A percentile compares a stretch with the other conserved stretches of the same genome.
Conservation (phyloP, 2,329 filamentous ascomycete species). For the Knoxdaviesia capensis region DNA sequence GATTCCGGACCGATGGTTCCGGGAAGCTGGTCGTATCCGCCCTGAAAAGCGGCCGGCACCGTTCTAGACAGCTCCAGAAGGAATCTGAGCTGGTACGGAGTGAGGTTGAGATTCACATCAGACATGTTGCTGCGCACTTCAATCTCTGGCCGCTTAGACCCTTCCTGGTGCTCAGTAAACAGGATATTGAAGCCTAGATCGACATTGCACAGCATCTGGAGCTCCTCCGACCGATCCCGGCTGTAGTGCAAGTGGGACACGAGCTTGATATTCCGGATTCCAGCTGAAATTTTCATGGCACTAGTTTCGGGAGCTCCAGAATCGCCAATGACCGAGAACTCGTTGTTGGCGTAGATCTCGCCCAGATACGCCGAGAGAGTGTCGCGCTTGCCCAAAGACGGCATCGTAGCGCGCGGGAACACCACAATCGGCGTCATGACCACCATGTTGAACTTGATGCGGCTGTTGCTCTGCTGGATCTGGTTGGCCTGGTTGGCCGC, state of each 20-base stretch:
- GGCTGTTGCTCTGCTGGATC: constrained; percentile 73
- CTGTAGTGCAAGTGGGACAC: constrained; percentile 78
- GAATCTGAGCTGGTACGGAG: constrained; percentile 80
- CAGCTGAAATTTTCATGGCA: constrained; percentile 76
- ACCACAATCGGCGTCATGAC: constrained; percentile 92
- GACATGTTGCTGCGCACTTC: constrained; percentile 88
- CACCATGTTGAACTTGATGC: constrained; percentile 83
- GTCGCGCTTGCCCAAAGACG: constrained; percentile 53
- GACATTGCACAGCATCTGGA: constrained; percentile 94
- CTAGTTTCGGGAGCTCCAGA: constrained; percentile 13
- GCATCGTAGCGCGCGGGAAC: constrained; percentile 62
- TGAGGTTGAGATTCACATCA: constrained; percentile 74
- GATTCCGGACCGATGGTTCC: too few species aligned
- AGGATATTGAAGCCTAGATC: constrained; percentile 86
- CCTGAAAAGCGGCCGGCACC: constrained; percentile 67
- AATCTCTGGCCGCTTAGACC: constrained; percentile 65
- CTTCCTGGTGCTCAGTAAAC: constrained; percentile 67
- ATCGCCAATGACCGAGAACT: constrained; percentile 70
- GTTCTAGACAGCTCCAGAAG: constrained; percentile 72
- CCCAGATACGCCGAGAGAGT: constrained; percentile 81
- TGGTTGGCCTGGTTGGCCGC: constrained; percentile 87
- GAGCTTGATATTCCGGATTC: constrained; percentile 78
- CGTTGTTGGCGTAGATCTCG: constrained; percentile 93
- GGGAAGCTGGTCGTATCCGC: constrained; percentile 14
- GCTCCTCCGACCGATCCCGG: constrained; percentile 52